Conservation (phyloP, 345 rosid species). For the Eucalyptus curtisii region DNA sequence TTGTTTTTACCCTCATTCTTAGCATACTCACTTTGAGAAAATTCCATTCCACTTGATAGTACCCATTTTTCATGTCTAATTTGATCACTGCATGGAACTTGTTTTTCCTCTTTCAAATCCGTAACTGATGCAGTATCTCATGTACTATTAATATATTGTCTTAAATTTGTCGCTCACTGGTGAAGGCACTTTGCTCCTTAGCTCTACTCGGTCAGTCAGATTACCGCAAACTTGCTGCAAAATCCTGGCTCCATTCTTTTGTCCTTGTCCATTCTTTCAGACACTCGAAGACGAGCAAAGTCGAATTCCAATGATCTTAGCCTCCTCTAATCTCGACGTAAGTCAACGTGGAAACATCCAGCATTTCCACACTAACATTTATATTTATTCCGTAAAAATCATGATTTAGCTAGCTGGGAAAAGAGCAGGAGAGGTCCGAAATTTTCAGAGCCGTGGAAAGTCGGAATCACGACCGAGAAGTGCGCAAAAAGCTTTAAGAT, state of each 20-base stretch:
- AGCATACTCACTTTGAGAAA: background rate
- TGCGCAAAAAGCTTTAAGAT: background rate
- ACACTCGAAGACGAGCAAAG: background rate
- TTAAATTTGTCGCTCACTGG: background rate
- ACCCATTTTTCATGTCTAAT: background rate
- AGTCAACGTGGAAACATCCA: background rate
- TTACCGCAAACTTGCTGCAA: background rate
- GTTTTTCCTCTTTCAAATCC: background rate
- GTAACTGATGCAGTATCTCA: background rate
- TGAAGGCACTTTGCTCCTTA: background rate
- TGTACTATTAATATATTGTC: too few species aligned
- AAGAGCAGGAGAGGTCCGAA: background rate
- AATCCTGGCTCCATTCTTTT: background rate
- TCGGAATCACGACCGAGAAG: background rate
- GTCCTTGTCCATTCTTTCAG: background rate
- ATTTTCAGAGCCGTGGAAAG: conserved; percentile 13
- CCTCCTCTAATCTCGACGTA: background rate
- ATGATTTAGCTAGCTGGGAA: background rate
- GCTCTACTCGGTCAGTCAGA: background rate
- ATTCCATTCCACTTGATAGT: background rate
- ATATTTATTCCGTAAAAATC: background rate
- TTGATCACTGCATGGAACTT: background rate
- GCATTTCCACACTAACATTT: background rate
- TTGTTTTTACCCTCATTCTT: background rate
- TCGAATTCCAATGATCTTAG: background rate